Percentiles rank a stretch among this genome's conserved stretches.
These are phyloP conservation scores for Zygotorulaspora chibaensis DNA, from an alignment of 805 yeast genomes.

Conservation along the genomic window DNA sequence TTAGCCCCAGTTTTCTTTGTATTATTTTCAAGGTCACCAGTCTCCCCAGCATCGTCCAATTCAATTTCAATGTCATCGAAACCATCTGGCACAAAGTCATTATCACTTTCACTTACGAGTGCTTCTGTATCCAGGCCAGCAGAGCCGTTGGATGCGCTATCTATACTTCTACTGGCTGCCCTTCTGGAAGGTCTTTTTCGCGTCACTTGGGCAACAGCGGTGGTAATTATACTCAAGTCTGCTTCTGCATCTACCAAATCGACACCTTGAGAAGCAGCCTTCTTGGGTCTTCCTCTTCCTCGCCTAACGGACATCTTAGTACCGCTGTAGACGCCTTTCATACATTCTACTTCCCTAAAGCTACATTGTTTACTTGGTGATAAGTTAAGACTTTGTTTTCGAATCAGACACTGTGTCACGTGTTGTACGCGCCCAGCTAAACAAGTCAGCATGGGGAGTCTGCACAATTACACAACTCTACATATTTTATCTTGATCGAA, in stretches of 20 bases:
- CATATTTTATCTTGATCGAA: too few relatives aligned
- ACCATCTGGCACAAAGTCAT: conserved; percentile 16
- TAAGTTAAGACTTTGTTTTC: too few relatives aligned
- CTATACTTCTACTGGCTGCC: conserved; percentile 4
- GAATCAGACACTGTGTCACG: too few relatives aligned
- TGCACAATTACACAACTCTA: too few relatives aligned
- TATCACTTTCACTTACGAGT: conserved; percentile 13
- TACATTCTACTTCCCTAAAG: neutral
- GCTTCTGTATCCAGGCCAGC: neutral
- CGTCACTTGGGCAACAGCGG: conserved; percentile 12
- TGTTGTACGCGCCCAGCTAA: too few relatives aligned
- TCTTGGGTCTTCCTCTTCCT: conserved; percentile 23
- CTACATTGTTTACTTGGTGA: neutral
- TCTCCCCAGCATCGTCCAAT: conserved; percentile 8
- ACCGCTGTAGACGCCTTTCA: neutral
- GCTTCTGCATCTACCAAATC: conserved; percentile 1
- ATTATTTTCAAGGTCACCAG: conserved; percentile 2
- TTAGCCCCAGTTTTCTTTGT: conserved; percentile 9
- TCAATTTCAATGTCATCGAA: conserved; percentile 7
- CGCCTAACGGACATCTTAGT: conserved; percentile 9
- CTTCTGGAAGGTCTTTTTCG: conserved; percentile 14
- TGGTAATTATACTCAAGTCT: conserved; percentile 7
- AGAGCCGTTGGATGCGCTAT: neutral
- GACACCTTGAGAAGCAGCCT: conserved; percentile 3
- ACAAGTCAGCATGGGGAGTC: too few relatives aligned